Conservation (phyloP, 73 alveolate genomes). For the Blepharisma stoltei region DNA sequence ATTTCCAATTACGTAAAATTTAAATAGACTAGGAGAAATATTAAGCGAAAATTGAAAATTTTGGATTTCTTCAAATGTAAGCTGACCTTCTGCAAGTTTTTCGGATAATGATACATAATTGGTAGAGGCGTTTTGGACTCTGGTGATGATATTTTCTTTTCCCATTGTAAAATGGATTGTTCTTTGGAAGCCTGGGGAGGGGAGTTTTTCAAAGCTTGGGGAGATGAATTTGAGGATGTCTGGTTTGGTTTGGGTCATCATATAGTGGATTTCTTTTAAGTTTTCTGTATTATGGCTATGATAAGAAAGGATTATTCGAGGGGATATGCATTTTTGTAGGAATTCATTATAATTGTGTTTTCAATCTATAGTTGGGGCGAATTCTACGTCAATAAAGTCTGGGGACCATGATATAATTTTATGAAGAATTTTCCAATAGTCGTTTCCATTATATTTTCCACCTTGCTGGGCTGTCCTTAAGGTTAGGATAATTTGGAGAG, state of each 20-base stretch:
- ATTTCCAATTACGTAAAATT: conserved; percentile 17
- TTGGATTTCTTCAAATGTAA: background rate
- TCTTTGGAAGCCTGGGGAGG: background rate
- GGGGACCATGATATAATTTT: background rate
- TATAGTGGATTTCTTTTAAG: background rate
- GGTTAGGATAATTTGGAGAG: background rate
- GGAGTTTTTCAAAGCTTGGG: background rate
- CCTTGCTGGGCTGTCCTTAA: background rate
- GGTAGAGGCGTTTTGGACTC: background rate
- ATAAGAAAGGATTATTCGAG: conserved; percentile 7
- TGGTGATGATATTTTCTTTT: background rate
- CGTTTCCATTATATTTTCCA: conserved; percentile 1
- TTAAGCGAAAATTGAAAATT: background rate
- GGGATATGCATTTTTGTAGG: no score
- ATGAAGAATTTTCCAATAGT: background rate
- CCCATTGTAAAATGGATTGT: background rate
- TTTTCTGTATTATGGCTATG: background rate
- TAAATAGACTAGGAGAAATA: background rate
- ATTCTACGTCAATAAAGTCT: conserved; percentile 17
- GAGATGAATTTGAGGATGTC: conserved; percentile 11
- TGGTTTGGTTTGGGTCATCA: background rate
- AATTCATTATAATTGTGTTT: background rate
- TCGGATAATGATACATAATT: background rate
- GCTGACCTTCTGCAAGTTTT: conserved; percentile 10
- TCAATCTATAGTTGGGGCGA: background rate